phyloP scores from a whole-genome alignment of 345 rosid species.

The Pistacia vera region DNA sequence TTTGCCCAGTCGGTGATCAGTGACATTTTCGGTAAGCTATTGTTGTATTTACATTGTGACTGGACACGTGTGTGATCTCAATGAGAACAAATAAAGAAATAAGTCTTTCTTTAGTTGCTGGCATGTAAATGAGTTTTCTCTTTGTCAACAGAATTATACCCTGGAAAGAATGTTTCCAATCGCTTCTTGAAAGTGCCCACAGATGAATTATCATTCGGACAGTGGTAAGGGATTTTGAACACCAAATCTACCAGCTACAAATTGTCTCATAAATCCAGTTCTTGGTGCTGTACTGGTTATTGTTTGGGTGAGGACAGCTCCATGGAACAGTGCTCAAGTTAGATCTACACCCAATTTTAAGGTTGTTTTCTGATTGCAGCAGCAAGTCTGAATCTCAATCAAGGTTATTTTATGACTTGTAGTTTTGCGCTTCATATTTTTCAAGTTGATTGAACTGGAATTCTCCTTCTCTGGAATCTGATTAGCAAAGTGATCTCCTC shows the following conservation, averaged over 20 bases:
- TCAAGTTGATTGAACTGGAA: neutral
- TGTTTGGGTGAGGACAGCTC: conserved; percentile 43
- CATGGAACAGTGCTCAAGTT: conserved; percentile 27
- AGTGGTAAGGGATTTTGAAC: conserved; percentile 64
- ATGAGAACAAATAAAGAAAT: neutral
- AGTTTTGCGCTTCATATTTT: neutral
- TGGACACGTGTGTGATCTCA: neutral
- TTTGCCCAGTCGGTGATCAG: conserved; percentile 38
- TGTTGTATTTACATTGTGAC: neutral
- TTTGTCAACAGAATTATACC: conserved; percentile 51
- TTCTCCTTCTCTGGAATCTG: neutral
- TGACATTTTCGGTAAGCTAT: conserved; percentile 60
- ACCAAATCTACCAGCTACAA: conserved; percentile 59
- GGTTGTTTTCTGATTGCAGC: conserved; percentile 55
- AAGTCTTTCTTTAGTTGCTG: neutral
- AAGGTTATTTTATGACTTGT: conserved; percentile 32
- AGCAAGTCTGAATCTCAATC: conserved; percentile 30
- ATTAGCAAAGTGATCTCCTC: neutral
- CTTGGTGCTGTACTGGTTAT: conserved; percentile 69
- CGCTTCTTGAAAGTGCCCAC: conserved; percentile 69
- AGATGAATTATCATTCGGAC: conserved; percentile 88
- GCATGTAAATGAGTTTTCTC: neutral
- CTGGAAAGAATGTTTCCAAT: conserved; percentile 78
- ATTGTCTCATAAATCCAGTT: conserved; percentile 73
- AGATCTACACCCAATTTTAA: conserved; percentile 60